Evolutionary conservation across 208 protist genomes (phyloP), one percentile per base, ranked within the genome.

Genomic region (Leishmania mexicana): DNA sequence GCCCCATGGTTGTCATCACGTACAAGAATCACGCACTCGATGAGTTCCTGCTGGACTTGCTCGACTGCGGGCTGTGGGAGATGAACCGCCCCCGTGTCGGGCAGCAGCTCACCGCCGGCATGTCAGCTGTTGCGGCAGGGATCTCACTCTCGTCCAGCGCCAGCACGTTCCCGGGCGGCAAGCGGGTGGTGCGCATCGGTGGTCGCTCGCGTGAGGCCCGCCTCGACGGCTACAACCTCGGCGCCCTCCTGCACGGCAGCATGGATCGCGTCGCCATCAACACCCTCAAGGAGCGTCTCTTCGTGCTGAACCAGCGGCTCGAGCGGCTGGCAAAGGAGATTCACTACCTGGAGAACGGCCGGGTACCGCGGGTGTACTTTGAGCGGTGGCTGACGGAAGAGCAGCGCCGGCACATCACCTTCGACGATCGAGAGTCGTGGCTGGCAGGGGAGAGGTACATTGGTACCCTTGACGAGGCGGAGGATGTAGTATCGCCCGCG

Each of bases 1-100:
- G 94, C 0, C 96, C 96, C 57, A 94, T 99, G 47, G 92, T 99
- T 17, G 90, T 97, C 40, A 95, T 98, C 81, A 99, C 96, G 79
- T 98, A 96, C 86, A 99, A 98, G 78, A 99, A 99, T 84, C 98
- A 99, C 83, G 97, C 98, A n/a, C 87, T 99, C 31, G 98, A 99
- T 81, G 95, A 98, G 85, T 98, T 98, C 75, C 93, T 98, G 38
- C 84, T 96, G 0, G 95, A 98, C 73, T 80, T 98, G 60, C 88
- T 98, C 24, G 79, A 93, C 38, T 90, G 86, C 75, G 85, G 88
- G 11, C 84, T 97, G 49, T 98, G 95, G 94, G 85, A 91, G 62
- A 78, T 84, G 72, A 89, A 87, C 65, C 82, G 91, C 40, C 88
- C 89, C n/a, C 81, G 86, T 21, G 83, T 86, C 47, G 80, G 74